Evolutionary conservation across 768 basidiomycete species (phyloP), one percentile per base, ranked within the genome.

Genomic region (Cyclocybe aegerita): DNA sequence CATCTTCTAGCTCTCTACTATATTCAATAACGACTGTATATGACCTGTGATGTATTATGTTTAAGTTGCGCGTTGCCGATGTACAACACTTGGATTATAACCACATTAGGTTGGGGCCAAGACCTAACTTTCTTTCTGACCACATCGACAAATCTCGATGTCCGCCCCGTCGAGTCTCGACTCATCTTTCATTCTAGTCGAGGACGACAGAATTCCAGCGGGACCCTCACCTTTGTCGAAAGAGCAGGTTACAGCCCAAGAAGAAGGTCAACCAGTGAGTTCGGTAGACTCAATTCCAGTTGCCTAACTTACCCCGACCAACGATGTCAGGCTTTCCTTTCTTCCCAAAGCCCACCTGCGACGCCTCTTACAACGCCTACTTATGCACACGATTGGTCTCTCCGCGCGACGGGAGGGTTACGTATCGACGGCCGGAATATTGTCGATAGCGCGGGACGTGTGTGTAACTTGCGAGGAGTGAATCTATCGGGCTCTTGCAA

Each of bases 401-500:
- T 48, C 10, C 52, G 63, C 30, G 79, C 74, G 16, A 86, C 82
- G 9, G 23, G 23, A 23, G 65, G 65, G 10, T 63, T 94, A 23
- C 68, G 68, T 31, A 75, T 81, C 1, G 78, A 81, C 46, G 93
- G 93, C 0, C 75, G 91, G 12, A 84, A 97, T 63, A 90, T 97
- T 58, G 70, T 93, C 1, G 95, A 98, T 63, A 70, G 68, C 1
- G 81, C 83, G 59, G 90, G 90, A 3, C 81, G 95, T 40, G 84
- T 95, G 3, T 86, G 94, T 61, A 79, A 75, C 49, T 71, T 94
- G 35, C 76, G 93, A 53, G 95, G 95, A 7, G 91, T 89, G 31
- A 97, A 97, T 65, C 68, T 98, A 32, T 83, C 88, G 3, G 94
- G 92, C 4, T 79, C 76, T 30, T 85, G 81, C 58, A 98, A 98